These are phyloP conservation scores for Boletus barrowsii DNA, from an alignment of 768 basidiomycete species.

Conservation along the genomic window DNA sequence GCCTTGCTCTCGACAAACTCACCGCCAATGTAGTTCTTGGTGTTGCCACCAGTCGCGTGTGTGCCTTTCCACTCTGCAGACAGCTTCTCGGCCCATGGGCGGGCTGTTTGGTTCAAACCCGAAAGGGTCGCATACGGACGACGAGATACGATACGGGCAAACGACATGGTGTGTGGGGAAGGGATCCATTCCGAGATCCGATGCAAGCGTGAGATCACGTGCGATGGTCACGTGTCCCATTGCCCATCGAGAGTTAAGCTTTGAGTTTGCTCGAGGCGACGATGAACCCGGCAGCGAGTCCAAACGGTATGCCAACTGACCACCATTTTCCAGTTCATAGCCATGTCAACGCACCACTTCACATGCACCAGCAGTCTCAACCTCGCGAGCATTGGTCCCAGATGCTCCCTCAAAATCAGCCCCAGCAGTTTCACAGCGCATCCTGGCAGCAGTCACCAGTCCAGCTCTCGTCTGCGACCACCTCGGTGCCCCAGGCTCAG, in stretches of 20 bases:
- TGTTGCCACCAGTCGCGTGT: slow-evolving; percentile 76
- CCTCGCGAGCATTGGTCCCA: slow-evolving; percentile 23
- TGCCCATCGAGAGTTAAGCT: background rate
- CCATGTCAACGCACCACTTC: slow-evolving; percentile 9
- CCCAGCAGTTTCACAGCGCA: slow-evolving; percentile 27
- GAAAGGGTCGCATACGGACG: slow-evolving; percentile 46
- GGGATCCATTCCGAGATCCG: slow-evolving; percentile 2
- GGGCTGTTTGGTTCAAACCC: slow-evolving; percentile 53
- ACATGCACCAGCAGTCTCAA: slow-evolving; percentile 21
- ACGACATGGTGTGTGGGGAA: slow-evolving; percentile 20
- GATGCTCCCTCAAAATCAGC: slow-evolving; percentile 26
- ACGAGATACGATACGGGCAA: slow-evolving; percentile 11
- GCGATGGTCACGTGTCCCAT: slow-evolving; percentile 11
- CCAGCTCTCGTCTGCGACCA: slow-evolving; percentile 35
- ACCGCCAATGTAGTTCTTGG: slow-evolving; percentile 91
- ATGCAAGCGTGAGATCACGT: slow-evolving; percentile 15
- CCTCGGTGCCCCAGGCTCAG: slow-evolving; percentile 22
- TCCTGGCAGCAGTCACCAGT: slow-evolving; percentile 32
- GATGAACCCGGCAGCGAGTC: slow-evolving; percentile 17
- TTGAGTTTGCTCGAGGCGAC: slow-evolving; percentile 1
- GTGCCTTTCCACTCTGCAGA: slow-evolving; percentile 86
- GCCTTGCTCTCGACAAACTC: slow-evolving; percentile 83
- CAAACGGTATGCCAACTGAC: slow-evolving; percentile 17
- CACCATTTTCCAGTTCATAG: slow-evolving; percentile 11
- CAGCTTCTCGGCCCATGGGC: slow-evolving; percentile 63